Base-by-base conservation (phyloP, 768 basidiomycete species). In the Tricholoma hemisulphureum region DNA sequence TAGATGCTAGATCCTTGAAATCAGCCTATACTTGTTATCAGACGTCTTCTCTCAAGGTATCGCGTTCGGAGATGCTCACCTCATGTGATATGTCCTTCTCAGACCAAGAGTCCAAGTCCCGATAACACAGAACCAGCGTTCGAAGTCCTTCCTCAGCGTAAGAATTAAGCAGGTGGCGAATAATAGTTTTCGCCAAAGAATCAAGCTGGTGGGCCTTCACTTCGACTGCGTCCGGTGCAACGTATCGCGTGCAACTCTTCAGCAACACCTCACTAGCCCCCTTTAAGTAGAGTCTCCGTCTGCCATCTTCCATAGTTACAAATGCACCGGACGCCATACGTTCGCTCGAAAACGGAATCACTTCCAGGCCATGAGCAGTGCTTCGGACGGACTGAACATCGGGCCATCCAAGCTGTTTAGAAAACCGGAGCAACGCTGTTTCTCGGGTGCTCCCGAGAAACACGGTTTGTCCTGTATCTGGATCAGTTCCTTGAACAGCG, bases 401-500 rank as follows among this genome's bases (percentile, higher is more conserved):
- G 11, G 74, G 66, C 88, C 89, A 92, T 20, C 75, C 73, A 51
- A 83, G 80, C 31, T 83, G 78, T 73, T 85, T 83, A n/a, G 84
- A 84, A 58, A 92, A 86, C 55, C 76, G 77, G 24, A 92, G 74
- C 23, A 92, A 76, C 6, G 89, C 89, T 6, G 84, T 85, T 72
- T 92, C 89, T 6, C 90, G 91, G 77, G 91, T 90, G 68, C 78
- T 83, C 11, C 90, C 89, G 51, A 91, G 77, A 66, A 91, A 90
- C 21, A 73, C 66, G 31, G 61, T 55, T 56, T 77, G 69, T 16
- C 78, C 81, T 2, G 75, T 79, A 24, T 77, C 80, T 9, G 52
- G 52, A 29, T 53, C 46, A 10, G 23, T 23, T 28, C 13, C 46
- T 49, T 49, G 2, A n/a, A 28, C 46, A 20, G 28, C 46, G 5